These are phyloP conservation scores for Schizophyllum amplum DNA, from an alignment of 1,284 basidiomycete genomes.

Conservation along the genomic window DNA sequence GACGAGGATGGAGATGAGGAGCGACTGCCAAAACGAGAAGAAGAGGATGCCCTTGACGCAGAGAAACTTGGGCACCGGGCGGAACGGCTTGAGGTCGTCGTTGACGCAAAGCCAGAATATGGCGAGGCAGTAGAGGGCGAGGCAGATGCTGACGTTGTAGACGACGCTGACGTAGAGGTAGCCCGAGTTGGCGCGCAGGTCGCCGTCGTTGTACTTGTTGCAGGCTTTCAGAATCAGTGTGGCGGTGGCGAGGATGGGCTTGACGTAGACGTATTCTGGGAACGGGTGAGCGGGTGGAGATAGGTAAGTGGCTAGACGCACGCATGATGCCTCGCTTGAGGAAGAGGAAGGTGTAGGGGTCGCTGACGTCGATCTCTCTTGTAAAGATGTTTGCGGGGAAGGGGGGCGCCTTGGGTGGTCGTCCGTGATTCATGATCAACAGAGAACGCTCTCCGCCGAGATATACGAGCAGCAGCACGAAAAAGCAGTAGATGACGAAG, in stretches of 20 bases:
- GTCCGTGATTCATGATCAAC: conserved; percentile 84
- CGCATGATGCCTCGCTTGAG: conserved; percentile 93
- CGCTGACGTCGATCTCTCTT: conserved; percentile 80
- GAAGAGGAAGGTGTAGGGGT: conserved; percentile 90
- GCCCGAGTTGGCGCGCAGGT: conserved; percentile 76
- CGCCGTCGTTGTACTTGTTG: conserved; percentile 88
- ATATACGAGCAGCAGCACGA: conserved; percentile 76
- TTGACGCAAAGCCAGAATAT: conserved; percentile 92
- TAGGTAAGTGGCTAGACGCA: conserved; percentile 35
- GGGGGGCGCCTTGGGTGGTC: conserved; percentile 79
- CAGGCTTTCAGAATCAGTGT: conserved; percentile 83
- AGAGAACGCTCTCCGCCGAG: conserved; percentile 91
- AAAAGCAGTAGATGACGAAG: conserved; percentile 95
- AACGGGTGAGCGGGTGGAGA: conserved; percentile 1
- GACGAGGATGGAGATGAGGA: conserved; percentile 84
- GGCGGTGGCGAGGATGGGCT: conserved; percentile 80
- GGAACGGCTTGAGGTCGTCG: conserved; percentile 82
- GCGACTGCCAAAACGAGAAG: conserved; percentile 97
- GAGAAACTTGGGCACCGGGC: conserved; percentile 88
- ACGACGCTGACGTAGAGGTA: conserved; percentile 89
- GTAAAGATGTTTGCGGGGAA: conserved; percentile 80
- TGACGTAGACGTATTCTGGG: conserved; percentile 94
- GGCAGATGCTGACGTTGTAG: conserved; percentile 68
- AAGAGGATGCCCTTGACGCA: conserved; percentile 98
- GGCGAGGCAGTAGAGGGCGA: conserved; percentile 81